Percentiles rank a stretch among this genome's conserved stretches.
These are phyloP conservation scores for Bromus sterilis DNA, from an alignment of 176 grass and related monocot species.

Conservation along the genomic window DNA sequence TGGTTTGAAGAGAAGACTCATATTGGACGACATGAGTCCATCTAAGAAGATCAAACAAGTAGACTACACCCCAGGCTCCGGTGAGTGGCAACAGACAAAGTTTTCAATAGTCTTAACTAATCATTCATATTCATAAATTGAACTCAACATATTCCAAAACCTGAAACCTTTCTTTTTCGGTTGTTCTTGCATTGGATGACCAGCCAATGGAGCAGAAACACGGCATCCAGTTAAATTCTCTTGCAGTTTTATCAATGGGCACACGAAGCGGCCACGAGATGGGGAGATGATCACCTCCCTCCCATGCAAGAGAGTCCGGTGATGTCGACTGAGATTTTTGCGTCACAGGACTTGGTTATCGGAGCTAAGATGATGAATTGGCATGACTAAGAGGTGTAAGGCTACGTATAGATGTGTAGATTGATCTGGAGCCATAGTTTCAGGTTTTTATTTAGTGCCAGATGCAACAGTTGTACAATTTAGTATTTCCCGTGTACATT, in stretches of 20 bases:
- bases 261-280: constrained; percentile 21
- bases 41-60: constrained; percentile 38
- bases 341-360: neutral
- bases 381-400: neutral
- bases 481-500: neutral
- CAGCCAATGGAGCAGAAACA: constrained; percentile 10
- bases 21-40: constrained; percentile 40
- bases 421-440: neutral
- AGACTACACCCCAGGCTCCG: constrained; percentile 13
- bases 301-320: constrained; percentile 30
- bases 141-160: neutral
- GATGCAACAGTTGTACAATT: neutral
- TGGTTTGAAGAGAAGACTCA: constrained; percentile 58
- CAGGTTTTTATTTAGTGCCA: neutral
- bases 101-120: neutral
- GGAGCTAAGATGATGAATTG: neutral
- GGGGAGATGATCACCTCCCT: constrained; percentile 20
- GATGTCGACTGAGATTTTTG: neutral
- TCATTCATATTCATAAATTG: neutral
- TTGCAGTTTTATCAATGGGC: constrained; percentile 28
- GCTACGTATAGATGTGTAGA: neutral
- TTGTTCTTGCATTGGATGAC: neutral
- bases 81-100: neutral
- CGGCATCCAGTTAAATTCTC: constrained; percentile 33
- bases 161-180: neutral